Evolutionary conservation across 2,329 filamentous ascomycete genomes (phyloP).

Genomic region (Pseudonectria foliicola): DNA sequence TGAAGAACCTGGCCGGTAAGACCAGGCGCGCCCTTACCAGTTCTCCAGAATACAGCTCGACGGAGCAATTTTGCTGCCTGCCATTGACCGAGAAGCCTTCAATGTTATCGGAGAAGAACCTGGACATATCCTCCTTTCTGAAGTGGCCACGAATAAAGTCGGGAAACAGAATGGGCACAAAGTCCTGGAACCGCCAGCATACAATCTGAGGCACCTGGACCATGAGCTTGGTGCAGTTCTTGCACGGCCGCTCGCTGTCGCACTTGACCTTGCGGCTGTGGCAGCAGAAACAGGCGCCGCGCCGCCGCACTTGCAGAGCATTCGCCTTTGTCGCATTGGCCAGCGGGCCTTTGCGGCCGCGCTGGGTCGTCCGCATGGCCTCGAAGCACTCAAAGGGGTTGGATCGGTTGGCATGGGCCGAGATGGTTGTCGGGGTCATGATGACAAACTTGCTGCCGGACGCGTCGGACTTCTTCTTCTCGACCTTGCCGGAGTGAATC

Average conservation of each 20-base stretch:
- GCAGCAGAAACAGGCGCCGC: constrained; percentile 53
- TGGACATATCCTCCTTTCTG: constrained; percentile 40
- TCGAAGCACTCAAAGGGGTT: constrained; percentile 52
- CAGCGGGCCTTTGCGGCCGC: constrained; percentile 49
- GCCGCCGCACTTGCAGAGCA: constrained; percentile 46
- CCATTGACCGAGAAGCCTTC: constrained; percentile 35
- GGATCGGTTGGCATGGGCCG: constrained; percentile 40
- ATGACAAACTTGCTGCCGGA: constrained; percentile 45
- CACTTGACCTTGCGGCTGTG: constrained; percentile 54
- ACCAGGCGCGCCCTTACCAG: constrained; percentile 38
- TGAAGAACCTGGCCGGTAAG: constrained; percentile 47
- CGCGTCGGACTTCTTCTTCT: constrained; percentile 36
- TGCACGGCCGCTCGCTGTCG: constrained; percentile 48
- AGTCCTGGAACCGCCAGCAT: constrained; percentile 54
- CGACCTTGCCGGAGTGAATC: constrained; percentile 36
- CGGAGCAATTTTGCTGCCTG: constrained; percentile 32
- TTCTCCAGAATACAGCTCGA: constrained; percentile 43
- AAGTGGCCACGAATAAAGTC: constrained; percentile 45
- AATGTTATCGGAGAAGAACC: constrained; percentile 44
- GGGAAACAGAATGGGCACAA: constrained; percentile 45
- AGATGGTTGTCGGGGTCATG: constrained; percentile 47
- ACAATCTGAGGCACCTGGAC: constrained; percentile 44
- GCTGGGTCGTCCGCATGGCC: constrained; percentile 43
- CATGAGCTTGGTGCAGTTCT: constrained; percentile 48
- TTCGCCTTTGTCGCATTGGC: constrained; percentile 47